Conservation (phyloP, 345 rosid species). For the Iberis pinnata region DNA sequence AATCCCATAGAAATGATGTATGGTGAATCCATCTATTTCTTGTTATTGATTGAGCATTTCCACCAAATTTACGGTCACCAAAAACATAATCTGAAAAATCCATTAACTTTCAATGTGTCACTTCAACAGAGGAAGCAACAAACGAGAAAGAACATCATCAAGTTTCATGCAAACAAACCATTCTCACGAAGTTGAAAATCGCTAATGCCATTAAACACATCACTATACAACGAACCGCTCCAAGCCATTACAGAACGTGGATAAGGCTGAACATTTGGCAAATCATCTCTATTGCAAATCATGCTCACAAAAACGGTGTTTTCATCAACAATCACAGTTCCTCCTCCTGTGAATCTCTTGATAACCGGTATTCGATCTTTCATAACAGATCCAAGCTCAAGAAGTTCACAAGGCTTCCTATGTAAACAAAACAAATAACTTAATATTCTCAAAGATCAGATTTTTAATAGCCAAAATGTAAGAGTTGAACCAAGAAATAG, state of each 20-base stretch:
- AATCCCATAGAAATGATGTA: conserved; percentile 80
- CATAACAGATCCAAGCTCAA: conserved; percentile 51
- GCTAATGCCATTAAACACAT: conserved; percentile 47
- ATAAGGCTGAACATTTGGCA: conserved; percentile 67
- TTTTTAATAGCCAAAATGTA: no score
- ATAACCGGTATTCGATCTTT: conserved; percentile 60
- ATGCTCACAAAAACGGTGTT: conserved; percentile 68
- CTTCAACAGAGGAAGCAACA: conserved; percentile 13
- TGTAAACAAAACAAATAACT: not conserved
- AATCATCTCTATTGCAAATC: conserved; percentile 66
- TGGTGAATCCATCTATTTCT: conserved; percentile 75
- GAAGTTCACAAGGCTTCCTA: conserved; percentile 71
- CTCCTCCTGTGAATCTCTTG: conserved; percentile 81
- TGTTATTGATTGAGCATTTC: conserved; percentile 82
- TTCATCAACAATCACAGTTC: conserved; percentile 73
- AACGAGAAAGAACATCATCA: not conserved
- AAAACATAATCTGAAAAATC: conserved; percentile 66
- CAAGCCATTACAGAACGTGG: conserved; percentile 80
- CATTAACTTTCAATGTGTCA: not conserved
- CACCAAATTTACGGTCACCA: conserved; percentile 71
- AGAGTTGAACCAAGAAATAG: not conserved
- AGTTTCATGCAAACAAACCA: conserved; percentile 32
- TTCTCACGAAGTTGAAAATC: conserved; percentile 77
- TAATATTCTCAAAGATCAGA: not conserved
- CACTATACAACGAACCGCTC: conserved; percentile 52